Evolutionary conservation across 106 monocot species (phyloP).

Genomic region (Phalaenopsis equestris): DNA sequence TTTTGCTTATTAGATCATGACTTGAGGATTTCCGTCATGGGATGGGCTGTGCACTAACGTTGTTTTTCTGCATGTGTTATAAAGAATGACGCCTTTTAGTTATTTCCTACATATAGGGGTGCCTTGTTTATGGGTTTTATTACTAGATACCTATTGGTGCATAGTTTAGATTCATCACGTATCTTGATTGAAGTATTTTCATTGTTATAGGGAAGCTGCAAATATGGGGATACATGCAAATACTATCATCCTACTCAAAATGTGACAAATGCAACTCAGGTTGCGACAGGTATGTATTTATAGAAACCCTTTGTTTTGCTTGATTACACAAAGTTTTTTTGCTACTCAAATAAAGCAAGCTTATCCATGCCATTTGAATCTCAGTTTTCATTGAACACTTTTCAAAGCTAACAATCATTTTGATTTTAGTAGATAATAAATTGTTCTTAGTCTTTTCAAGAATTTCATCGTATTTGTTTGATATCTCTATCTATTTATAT

Average conservation of each 20-base stretch:
- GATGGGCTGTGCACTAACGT: too few species aligned
- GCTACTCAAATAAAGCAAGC: background rate
- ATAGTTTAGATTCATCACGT: background rate
- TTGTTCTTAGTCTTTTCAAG: background rate
- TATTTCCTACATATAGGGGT: background rate
- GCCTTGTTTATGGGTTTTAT: background rate
- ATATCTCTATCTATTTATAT: background rate
- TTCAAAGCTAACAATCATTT: background rate
- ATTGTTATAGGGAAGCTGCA: constrained; percentile 20
- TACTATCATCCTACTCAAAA: constrained; percentile 24
- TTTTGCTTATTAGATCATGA: too few species aligned
- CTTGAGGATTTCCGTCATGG: too few species aligned
- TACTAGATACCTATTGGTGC: background rate
- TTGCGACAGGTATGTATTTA: constrained; percentile 5
- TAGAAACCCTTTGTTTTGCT: background rate
- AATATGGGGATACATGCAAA: constrained; percentile 20
- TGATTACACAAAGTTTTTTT: background rate
- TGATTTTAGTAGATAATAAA: background rate
- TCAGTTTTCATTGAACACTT: background rate
- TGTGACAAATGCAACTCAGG: background rate
- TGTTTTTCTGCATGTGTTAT: background rate
- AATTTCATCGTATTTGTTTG: background rate
- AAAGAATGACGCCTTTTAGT: background rate
- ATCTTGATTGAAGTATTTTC: background rate
- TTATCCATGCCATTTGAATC: background rate